Conservation (phyloP, 306 rosid species). For the Vigna reflexopilosa region DNA sequence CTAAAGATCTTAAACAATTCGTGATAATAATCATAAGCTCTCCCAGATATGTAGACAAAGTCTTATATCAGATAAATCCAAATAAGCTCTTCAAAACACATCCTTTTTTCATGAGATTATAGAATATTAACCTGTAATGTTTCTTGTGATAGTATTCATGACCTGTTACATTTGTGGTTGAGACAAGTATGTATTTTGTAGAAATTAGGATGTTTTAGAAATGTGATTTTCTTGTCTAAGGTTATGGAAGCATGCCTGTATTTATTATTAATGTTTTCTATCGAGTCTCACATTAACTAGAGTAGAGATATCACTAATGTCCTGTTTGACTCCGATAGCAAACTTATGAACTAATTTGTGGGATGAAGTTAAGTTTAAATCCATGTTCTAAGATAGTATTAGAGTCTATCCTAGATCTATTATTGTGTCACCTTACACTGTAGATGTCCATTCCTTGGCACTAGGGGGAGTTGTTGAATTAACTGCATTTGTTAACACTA, state of each 20-base stretch:
- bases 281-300: not conserved
- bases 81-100: not conserved
- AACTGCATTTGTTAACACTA: not conserved
- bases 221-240: conserved; percentile 36
- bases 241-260: not conserved
- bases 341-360: not conserved
- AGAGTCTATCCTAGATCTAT: not conserved
- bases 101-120: not conserved
- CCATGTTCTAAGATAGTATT: not conserved
- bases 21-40: not conserved
- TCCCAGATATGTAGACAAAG: not conserved
- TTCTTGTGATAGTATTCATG: conserved; percentile 20
- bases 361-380: not conserved
- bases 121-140: conserved; percentile 17
- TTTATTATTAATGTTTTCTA: not conserved
- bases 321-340: not conserved
- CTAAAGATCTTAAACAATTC: not conserved
- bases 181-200: conserved; percentile 16
- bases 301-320: not conserved
- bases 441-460: not conserved
- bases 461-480: not conserved
- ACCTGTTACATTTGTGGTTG: conserved; percentile 21
- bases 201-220: conserved; percentile 29
- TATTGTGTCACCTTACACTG: not conserved
- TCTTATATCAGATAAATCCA: not conserved